Percentiles rank a stretch among this genome's conserved stretches.
These are phyloP conservation scores for Podospora pseudoanserina DNA, from an alignment of 495 filamentous ascomycete genomes.

Conservation along the genomic window DNA sequence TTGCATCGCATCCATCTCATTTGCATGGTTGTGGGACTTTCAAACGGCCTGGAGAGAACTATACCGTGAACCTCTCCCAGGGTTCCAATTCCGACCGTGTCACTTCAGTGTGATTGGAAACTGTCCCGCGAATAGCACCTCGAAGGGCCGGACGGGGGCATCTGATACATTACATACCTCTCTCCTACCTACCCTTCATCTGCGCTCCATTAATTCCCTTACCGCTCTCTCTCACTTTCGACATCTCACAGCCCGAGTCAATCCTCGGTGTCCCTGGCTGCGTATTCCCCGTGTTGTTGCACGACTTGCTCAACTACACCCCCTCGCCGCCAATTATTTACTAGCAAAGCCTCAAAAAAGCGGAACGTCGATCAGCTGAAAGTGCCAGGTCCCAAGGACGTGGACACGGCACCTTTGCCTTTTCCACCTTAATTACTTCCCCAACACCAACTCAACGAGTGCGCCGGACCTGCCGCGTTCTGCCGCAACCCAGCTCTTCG, in stretches of 20 bases:
- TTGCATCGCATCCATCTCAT: background rate
- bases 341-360: background rate
- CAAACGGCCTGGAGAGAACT: background rate
- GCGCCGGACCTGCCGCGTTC: background rate
- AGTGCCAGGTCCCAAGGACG: background rate
- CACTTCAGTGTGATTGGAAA: background rate
- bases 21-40: background rate
- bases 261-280: background rate
- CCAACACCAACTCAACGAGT: background rate
- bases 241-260: background rate
- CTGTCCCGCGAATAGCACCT: background rate
- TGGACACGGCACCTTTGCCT: conserved; percentile 35
- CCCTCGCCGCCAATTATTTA: background rate
- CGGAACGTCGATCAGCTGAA: conserved; percentile 6
- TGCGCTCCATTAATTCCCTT: background rate
- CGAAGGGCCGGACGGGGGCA: background rate
- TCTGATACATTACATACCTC: background rate
- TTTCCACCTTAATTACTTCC: conserved; percentile 34
- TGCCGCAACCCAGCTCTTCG: background rate
- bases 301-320: background rate
- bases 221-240: background rate
- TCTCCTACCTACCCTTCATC: background rate
- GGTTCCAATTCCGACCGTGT: background rate
- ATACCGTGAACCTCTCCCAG: no score
- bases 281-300: background rate